Percentiles rank a stretch among this genome's conserved stretches.
These are phyloP conservation scores for Eutypella sp. DNA, from an alignment of 2,329 filamentous ascomycete species.

Conservation along the genomic window DNA sequence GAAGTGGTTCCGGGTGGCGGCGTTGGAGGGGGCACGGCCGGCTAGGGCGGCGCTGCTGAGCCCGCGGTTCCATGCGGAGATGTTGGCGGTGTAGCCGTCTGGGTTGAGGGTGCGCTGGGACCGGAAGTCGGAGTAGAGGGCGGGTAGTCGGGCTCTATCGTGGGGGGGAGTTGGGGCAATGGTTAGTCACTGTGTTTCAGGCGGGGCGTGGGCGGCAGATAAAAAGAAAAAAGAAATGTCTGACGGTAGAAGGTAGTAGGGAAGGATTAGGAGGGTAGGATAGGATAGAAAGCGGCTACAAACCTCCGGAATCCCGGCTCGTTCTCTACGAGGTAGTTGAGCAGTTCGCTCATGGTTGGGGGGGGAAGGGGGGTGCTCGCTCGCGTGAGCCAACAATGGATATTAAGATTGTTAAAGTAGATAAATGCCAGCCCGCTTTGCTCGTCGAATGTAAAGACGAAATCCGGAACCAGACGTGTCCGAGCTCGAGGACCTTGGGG, in stretches of 20 bases:
- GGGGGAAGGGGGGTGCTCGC: slow-evolving; percentile 6
- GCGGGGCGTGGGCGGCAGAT: not conserved
- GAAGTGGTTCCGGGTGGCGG: slow-evolving; percentile 41
- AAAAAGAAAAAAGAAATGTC: slow-evolving; percentile 1
- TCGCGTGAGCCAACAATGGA: too few species aligned
- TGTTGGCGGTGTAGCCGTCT: slow-evolving; percentile 78
- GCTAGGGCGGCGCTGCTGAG: slow-evolving; percentile 63
- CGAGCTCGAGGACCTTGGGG: too few species aligned
- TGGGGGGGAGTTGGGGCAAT: slow-evolving; percentile 6
- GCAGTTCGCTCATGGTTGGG: slow-evolving; percentile 63
- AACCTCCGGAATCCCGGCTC: slow-evolving; percentile 59
- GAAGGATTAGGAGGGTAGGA: too few species aligned
- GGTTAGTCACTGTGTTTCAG: slow-evolving; percentile 2
- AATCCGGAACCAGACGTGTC: too few species aligned
- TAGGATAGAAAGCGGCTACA: too few species aligned
- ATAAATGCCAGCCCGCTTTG: too few species aligned
- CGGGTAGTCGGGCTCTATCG: slow-evolving; percentile 68
- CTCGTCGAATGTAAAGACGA: too few species aligned
- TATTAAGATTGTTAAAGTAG: too few species aligned
- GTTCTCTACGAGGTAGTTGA: slow-evolving; percentile 58
- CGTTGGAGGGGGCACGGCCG: slow-evolving; percentile 44
- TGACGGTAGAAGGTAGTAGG: slow-evolving; percentile 1
- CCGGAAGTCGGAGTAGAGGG: slow-evolving; percentile 83
- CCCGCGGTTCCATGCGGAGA: slow-evolving; percentile 71
- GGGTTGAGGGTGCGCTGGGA: slow-evolving; percentile 71